A percentile compares a stretch with the other conserved stretches of the same genome.
phyloP scores from a whole-genome alignment of 495 filamentous ascomycete genomes.

The Baudoinia panamericana region DNA sequence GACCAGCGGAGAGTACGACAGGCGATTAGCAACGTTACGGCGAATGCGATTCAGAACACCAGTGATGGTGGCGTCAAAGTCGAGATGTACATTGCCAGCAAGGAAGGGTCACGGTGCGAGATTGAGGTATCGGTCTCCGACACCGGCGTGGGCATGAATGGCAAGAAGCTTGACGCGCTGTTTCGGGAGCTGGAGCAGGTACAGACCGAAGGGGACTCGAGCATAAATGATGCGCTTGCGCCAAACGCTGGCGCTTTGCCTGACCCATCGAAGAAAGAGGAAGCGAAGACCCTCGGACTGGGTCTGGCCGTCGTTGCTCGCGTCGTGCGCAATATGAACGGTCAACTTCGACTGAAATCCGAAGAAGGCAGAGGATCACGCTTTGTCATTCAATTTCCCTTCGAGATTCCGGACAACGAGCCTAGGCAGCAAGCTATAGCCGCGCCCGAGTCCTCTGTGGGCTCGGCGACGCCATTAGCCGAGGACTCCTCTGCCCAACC shows the following conservation, averaged over 20 bases:
- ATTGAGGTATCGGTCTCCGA: conserved; percentile 68
- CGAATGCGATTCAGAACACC: conserved; percentile 81
- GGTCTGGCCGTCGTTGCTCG: conserved; percentile 79
- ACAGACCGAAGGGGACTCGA: conserved; percentile 40
- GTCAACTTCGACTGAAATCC: conserved; percentile 76
- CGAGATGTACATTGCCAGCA: conserved; percentile 44
- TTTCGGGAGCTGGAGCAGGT: conserved; percentile 87
- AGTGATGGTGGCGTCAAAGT: conserved; percentile 53
- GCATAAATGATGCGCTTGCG: conserved; percentile 27
- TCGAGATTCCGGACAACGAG: conserved; percentile 45
- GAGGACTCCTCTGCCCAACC: conserved; percentile 1
- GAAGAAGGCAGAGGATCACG: conserved; percentile 75
- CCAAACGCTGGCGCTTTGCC: conserved; percentile 4
- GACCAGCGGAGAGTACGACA: conserved; percentile 71
- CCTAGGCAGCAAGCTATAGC: conserved; percentile 14
- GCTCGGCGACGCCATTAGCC: conserved; percentile 20
- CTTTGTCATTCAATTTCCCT: conserved; percentile 61
- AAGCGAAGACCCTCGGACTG: conserved; percentile 50
- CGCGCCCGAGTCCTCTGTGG: conserved; percentile 5
- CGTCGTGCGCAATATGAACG: conserved; percentile 79
- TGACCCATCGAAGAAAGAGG: conserved; percentile 13
- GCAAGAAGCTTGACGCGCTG: conserved; percentile 56
- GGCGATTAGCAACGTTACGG: conserved; percentile 66
- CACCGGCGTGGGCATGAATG: conserved; percentile 66
- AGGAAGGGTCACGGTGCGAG: conserved; percentile 34